Evolutionary conservation across 306 rosid species (phyloP).

Genomic region (Malus fusca): DNA sequence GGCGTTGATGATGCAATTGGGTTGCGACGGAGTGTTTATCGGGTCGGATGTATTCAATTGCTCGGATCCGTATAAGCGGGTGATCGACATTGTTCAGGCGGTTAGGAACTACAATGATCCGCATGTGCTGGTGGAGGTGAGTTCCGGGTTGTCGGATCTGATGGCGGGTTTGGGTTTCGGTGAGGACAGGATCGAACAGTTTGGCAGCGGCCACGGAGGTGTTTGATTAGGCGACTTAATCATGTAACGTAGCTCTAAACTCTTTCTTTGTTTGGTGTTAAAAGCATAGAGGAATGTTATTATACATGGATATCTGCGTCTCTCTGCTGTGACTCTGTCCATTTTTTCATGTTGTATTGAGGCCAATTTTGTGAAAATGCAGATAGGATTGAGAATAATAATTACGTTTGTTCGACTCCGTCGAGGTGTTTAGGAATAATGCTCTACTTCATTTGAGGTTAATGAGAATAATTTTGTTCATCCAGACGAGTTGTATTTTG

Average conservation of each 20-base stretch:
- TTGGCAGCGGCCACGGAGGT: constrained; percentile 14
- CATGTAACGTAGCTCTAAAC: background rate
- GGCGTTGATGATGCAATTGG: constrained; percentile 80
- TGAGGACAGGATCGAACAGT: constrained; percentile 41
- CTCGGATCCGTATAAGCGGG: constrained; percentile 45
- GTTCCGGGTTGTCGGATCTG: constrained; percentile 33
- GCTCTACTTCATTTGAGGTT: background rate
- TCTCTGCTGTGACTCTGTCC: background rate
- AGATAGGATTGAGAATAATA: background rate
- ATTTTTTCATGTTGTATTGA: background rate
- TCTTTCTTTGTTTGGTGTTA: background rate
- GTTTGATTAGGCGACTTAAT: constrained; percentile 1
- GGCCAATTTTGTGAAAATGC: background rate
- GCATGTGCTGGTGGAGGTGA: constrained; percentile 41
- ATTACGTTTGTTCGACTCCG: background rate
- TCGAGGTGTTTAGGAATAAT: background rate
- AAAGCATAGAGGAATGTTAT: background rate
- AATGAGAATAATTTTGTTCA: background rate
- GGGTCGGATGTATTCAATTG: constrained; percentile 47
- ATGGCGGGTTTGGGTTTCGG: constrained; percentile 34
- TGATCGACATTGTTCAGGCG: constrained; percentile 49
- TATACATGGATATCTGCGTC: background rate
- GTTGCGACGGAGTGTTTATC: constrained; percentile 68
- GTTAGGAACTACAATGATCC: constrained; percentile 61
- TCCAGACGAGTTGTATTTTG: background rate